phyloP scores from a whole-genome alignment of 169 alveolate species.

The Hepatocystis sp. region DNA sequence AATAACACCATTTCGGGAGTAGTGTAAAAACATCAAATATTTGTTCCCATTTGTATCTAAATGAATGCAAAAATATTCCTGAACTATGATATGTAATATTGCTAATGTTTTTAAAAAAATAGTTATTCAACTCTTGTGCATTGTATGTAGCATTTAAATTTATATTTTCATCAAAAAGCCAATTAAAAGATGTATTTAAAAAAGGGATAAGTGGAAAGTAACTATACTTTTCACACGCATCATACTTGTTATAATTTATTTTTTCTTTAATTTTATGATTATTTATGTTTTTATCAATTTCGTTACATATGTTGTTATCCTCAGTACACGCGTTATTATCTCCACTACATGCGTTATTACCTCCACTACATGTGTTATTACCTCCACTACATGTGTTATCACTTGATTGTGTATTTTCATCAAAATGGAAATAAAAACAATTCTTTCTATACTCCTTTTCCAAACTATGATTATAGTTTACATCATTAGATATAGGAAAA shows the following conservation, averaged over 20 bases:
- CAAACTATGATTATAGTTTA: slow-evolving; percentile 76
- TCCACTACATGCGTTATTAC: slow-evolving; percentile 10
- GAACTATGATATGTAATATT: slow-evolving; percentile 74
- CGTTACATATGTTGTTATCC: neutral
- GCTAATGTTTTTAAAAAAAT: slow-evolving; percentile 56
- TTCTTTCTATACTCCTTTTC: slow-evolving; percentile 74
- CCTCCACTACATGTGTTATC: slow-evolving; percentile 9
- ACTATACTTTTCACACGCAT: slow-evolving; percentile 29
- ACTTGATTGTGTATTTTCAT: slow-evolving; percentile 27
- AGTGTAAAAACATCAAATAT: slow-evolving; percentile 73
- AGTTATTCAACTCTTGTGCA: slow-evolving; percentile 38
- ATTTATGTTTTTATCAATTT: neutral
- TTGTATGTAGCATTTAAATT: slow-evolving; percentile 16
- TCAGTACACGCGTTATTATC: slow-evolving; percentile 1
- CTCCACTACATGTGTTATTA: slow-evolving; percentile 2
- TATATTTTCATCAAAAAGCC: slow-evolving; percentile 67
- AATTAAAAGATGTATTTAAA: slow-evolving; percentile 59
- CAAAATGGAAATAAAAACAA: slow-evolving; percentile 70
- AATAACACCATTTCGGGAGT: slow-evolving; percentile 62
- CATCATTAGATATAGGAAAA: slow-evolving; percentile 91
- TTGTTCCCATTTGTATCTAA: slow-evolving; percentile 80
- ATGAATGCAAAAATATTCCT: slow-evolving; percentile 85
- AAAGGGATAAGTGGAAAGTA: slow-evolving; percentile 70
- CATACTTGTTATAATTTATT: neutral
- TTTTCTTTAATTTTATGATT: neutral